Percentiles rank a stretch among this genome's conserved stretches.
phyloP scores from a whole-genome alignment of 805 yeast species.

The Candida corydali region DNA sequence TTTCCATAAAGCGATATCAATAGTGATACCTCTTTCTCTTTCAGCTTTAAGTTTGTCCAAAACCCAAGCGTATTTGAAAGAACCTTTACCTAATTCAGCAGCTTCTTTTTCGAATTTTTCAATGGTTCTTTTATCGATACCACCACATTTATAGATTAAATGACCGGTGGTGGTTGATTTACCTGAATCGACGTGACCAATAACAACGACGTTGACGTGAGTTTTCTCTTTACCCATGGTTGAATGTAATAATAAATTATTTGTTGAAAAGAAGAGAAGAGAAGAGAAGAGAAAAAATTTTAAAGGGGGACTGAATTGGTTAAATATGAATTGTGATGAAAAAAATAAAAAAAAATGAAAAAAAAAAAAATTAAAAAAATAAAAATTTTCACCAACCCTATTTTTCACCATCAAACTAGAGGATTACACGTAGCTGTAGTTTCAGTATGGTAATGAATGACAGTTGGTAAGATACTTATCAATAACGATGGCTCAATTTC shows the following conservation, averaged over 20 bases:
- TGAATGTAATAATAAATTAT: constrained; percentile 33
- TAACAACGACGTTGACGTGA: constrained; percentile 99
- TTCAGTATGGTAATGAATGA: no score
- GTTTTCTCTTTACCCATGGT: constrained; percentile 87
- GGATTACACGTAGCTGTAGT: no score
- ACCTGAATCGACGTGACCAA: constrained; percentile 99
- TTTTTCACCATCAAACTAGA: neutral
- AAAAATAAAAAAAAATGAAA: constrained; percentile 1
- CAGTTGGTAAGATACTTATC: no score
- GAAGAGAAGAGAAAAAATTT: constrained; percentile 7
- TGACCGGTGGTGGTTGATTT: constrained; percentile 97
- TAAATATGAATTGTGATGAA: constrained; percentile 4
- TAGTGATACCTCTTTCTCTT: constrained; percentile 97
- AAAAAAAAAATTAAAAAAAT: constrained; percentile 1
- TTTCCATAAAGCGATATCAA: constrained; percentile 89
- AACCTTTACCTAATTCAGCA: constrained; percentile 94
- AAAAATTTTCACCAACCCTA: neutral
- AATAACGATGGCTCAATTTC: no score
- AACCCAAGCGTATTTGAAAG: constrained; percentile 98
- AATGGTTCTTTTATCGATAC: constrained; percentile 97
- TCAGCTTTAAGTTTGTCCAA: constrained; percentile 94
- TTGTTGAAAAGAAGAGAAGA: constrained; percentile 7
- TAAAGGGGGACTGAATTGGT: constrained; percentile 4
- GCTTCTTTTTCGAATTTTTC: constrained; percentile 98
- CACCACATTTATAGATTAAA: constrained; percentile 99